These are phyloP conservation scores for Pelagophyceae sp. DNA, from an alignment of 352 stramenopile genomes.

Conservation along the genomic window DNA sequence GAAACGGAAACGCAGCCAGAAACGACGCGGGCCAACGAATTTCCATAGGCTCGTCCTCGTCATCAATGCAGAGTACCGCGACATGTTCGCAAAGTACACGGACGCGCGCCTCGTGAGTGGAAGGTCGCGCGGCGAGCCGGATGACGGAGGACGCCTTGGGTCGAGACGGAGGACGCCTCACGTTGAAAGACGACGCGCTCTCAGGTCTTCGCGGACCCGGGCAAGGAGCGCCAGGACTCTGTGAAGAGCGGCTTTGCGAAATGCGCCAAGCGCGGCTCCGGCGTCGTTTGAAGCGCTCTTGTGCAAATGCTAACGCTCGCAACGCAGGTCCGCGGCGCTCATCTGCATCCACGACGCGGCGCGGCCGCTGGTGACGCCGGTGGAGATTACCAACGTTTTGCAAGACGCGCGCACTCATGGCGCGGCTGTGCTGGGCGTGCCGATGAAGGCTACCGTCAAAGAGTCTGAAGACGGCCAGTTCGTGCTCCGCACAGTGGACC, in stretches of 20 bases:
- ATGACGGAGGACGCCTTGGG: background rate
- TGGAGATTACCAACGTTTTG: slow-evolving; percentile 53
- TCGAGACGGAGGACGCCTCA: background rate
- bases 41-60: slow-evolving; percentile 56
- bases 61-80: slow-evolving; percentile 58
- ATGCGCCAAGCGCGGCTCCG: slow-evolving; percentile 3
- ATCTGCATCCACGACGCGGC: slow-evolving; percentile 61
- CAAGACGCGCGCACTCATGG: slow-evolving; percentile 49
- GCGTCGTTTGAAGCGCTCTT: too few relatives aligned
- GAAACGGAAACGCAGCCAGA: background rate
- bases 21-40: too few relatives aligned
- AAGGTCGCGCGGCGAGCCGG: background rate
- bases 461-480: slow-evolving; percentile 52
- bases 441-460: slow-evolving; percentile 68
- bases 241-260: slow-evolving; percentile 59
- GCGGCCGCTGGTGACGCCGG: slow-evolving; percentile 55
- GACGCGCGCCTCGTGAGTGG: slow-evolving; percentile 20
- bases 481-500: slow-evolving; percentile 54
- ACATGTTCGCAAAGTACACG: slow-evolving; percentile 52
- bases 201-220: slow-evolving; percentile 57
- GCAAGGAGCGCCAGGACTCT: slow-evolving; percentile 60
- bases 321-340: background rate
- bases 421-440: slow-evolving; percentile 58
- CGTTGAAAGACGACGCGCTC: slow-evolving; percentile 39
- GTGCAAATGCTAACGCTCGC: too few relatives aligned